A percentile compares a stretch with the other conserved stretches of the same genome.
Conservation (phyloP, 2,329 filamentous ascomycete genomes). For the Colletotrichum lupini region DNA sequence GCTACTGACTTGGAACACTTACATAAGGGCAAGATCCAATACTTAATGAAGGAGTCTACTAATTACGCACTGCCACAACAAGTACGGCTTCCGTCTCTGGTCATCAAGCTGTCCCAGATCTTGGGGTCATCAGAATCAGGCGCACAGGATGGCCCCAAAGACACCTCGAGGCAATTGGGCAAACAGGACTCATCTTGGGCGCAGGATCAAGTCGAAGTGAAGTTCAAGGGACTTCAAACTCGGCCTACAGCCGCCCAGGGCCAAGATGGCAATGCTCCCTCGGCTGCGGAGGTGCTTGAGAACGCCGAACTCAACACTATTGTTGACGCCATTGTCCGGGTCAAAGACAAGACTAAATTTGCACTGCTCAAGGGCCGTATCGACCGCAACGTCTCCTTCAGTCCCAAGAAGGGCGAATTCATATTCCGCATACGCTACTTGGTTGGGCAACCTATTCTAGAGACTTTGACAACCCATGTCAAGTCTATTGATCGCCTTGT, state of each 20-base stretch:
- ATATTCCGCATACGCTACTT: constrained; percentile 68
- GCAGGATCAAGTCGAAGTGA: constrained; percentile 67
- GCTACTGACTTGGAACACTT: constrained; percentile 61
- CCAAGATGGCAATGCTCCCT: constrained; percentile 3
- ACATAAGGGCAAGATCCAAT: constrained; percentile 55
- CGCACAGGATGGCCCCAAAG: neutral
- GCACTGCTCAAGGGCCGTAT: constrained; percentile 64
- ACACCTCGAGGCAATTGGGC: constrained; percentile 39
- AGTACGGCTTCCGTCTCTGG: constrained; percentile 59
- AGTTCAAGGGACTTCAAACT: constrained; percentile 60
- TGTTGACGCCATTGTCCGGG: constrained; percentile 63
- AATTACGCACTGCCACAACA: constrained; percentile 54
- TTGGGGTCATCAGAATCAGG: neutral
- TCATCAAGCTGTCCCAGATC: constrained; percentile 60
- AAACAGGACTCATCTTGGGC: constrained; percentile 60
- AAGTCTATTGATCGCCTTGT: constrained; percentile 77
- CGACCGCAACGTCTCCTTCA: constrained; percentile 73
- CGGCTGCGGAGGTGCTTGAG: constrained; percentile 6
- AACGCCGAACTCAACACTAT: constrained; percentile 20
- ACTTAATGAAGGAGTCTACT: constrained; percentile 45
- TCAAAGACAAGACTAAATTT: constrained; percentile 65
- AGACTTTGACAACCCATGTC: constrained; percentile 68
- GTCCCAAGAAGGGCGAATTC: constrained; percentile 69
- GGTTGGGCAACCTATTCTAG: constrained; percentile 69
- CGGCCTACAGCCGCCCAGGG: constrained; percentile 27